Percentiles rank a stretch among this genome's conserved stretches.
Evolutionary conservation across 345 rosid genomes (phyloP).

Genomic region (Turritis glabra): DNA sequence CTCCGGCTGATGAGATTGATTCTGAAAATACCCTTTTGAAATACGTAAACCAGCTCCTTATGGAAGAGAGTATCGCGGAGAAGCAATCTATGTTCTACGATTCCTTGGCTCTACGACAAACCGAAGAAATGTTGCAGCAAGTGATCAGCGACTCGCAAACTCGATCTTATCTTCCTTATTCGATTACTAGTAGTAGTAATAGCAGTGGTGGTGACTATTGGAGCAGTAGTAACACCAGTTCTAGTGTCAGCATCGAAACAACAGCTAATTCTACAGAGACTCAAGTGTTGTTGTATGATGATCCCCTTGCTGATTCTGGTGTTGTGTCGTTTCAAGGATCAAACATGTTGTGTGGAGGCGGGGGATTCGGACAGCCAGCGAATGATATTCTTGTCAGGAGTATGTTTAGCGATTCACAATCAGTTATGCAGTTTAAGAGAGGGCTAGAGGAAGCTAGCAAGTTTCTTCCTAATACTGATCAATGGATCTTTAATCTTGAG

Average conservation of each 20-base stretch:
- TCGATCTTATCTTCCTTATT: slow-evolving; percentile 33
- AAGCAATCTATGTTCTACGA: slow-evolving; percentile 52
- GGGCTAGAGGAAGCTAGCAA: slow-evolving; percentile 87
- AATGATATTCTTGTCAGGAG: slow-evolving; percentile 53
- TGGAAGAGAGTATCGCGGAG: slow-evolving; percentile 72
- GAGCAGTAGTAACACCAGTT: slow-evolving; percentile 1
- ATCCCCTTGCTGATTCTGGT: slow-evolving; percentile 3
- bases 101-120: slow-evolving; percentile 57
- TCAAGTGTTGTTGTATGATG: slow-evolving; percentile 18
- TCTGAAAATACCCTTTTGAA: slow-evolving; percentile 55
- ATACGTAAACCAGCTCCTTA: slow-evolving; percentile 62
- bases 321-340: slow-evolving; percentile 30
- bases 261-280: slow-evolving; percentile 30
- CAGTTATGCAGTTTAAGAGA: slow-evolving; percentile 64
- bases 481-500: slow-evolving; percentile 47
- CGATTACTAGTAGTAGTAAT: slow-evolving; percentile 28
- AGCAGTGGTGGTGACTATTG: slow-evolving; percentile 24
- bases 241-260: slow-evolving; percentile 28
- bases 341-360: slow-evolving; percentile 12
- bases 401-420: slow-evolving; percentile 57
- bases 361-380: slow-evolving; percentile 43
- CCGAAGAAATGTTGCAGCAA: slow-evolving; percentile 66
- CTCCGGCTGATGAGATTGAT: slow-evolving; percentile 44
- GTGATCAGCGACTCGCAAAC: slow-evolving; percentile 50
- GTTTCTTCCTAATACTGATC: slow-evolving; percentile 68